Evolutionary conservation across 2,329 filamentous ascomycete species (phyloP).

Genomic region (Aspergillus ustus): DNA sequence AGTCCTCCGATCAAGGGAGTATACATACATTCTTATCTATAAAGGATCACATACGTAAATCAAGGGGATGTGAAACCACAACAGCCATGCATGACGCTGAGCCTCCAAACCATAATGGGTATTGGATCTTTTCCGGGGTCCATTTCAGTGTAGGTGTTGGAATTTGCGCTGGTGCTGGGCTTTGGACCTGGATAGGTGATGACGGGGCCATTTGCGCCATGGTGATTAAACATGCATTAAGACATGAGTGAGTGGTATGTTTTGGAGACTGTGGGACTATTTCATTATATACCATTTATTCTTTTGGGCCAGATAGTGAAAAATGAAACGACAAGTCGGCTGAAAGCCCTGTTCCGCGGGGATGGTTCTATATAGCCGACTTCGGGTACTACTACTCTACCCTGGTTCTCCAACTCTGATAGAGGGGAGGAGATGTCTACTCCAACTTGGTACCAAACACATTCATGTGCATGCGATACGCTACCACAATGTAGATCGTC

Average conservation of each 20-base stretch:
- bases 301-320: neutral
- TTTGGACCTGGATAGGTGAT: neutral
- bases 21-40: neutral
- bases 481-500: neutral
- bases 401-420: neutral
- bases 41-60: conserved; percentile 24
- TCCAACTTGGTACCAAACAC: neutral
- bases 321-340: neutral
- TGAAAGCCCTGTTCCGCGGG: neutral
- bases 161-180: neutral
- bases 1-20: neutral
- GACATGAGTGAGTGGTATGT: neutral
- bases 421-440: neutral
- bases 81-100: conserved; percentile 37
- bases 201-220: neutral
- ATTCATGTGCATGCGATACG: neutral
- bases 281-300: neutral
- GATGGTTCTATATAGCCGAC: neutral
- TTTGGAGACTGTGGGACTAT: neutral
- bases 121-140: conserved; percentile 3
- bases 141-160: neutral
- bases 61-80: conserved; percentile 32
- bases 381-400: neutral
- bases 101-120: conserved; percentile 22
- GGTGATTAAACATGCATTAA: neutral